phyloP scores from a whole-genome alignment of 495 filamentous ascomycete genomes.

The Tuber brumale region DNA sequence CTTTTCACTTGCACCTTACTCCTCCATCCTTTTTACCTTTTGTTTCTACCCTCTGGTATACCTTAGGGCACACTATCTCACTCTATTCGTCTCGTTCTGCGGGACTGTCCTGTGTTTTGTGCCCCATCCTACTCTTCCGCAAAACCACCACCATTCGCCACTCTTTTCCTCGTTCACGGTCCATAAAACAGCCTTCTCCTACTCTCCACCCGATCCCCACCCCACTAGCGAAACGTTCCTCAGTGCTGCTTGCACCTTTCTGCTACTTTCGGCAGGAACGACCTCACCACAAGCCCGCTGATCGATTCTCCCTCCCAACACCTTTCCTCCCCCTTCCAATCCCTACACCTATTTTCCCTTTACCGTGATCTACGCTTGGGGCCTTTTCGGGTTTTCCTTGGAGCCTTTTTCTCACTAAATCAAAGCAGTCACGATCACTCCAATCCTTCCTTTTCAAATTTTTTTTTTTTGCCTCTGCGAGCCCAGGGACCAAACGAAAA shows the following conservation, averaged over 20 bases:
- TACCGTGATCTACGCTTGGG: constrained; percentile 24
- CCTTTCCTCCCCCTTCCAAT: constrained; percentile 26
- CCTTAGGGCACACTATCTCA: constrained; percentile 32
- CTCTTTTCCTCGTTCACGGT: constrained; percentile 15
- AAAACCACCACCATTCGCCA: constrained; percentile 12
- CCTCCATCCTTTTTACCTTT: constrained; percentile 20
- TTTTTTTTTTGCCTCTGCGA: constrained; percentile 14
- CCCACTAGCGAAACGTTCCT: neutral
- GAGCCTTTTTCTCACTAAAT: constrained; percentile 25
- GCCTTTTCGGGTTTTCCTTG: constrained; percentile 25
- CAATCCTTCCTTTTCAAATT: constrained; percentile 18
- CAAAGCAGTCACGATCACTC: constrained; percentile 39
- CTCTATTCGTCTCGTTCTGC: constrained; percentile 37
- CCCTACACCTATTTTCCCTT: constrained; percentile 15
- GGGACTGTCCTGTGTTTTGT: constrained; percentile 37
- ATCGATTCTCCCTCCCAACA: constrained; percentile 12
- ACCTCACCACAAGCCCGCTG: constrained; percentile 6
- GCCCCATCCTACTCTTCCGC: constrained; percentile 30
- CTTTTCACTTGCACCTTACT: constrained; percentile 32
- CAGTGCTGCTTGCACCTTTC: neutral
- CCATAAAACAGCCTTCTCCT: neutral
- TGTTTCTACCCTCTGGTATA: constrained; percentile 27
- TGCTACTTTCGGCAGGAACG: constrained; percentile 11
- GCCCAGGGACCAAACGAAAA: constrained; percentile 19
- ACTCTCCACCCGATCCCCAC: neutral